Percentiles rank a stretch among this genome's conserved stretches.
Conservation (phyloP, 2,329 filamentous ascomycete genomes). For the Diaporthe sp. region DNA sequence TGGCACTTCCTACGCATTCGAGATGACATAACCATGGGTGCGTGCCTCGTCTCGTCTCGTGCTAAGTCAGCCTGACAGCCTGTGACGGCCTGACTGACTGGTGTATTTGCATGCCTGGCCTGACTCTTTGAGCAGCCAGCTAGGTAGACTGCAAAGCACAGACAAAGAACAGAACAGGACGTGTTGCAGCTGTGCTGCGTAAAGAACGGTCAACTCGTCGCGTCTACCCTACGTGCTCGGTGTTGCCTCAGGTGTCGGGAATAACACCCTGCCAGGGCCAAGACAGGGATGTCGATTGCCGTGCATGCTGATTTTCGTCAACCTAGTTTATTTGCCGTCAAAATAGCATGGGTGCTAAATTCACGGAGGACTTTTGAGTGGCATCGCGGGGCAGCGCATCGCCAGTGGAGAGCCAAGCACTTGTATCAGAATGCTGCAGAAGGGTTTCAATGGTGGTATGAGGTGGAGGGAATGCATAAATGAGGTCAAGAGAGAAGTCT, state of each 20-base stretch:
- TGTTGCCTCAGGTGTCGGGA: background rate
- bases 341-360: background rate
- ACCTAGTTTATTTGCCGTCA: background rate
- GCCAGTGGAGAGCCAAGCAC: background rate
- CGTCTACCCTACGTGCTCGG: background rate
- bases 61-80: background rate
- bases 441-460: background rate
- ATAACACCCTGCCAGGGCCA: background rate
- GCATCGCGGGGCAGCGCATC: background rate
- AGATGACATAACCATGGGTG: too few species aligned
- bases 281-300: conserved; percentile 14
- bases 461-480: background rate
- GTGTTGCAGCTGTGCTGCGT: background rate
- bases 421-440: background rate
- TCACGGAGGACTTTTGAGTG: background rate
- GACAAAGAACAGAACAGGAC: background rate
- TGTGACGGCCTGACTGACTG: background rate
- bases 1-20: background rate
- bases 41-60: background rate
- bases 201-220: background rate
- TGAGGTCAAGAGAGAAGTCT: background rate
- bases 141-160: background rate
- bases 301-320: background rate
- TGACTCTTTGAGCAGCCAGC: background rate
- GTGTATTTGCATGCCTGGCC: background rate